Percentiles rank a stretch among this genome's conserved stretches.
Conservation (phyloP, 2,329 filamentous ascomycete species). For the Botryotinia convoluta region DNA sequence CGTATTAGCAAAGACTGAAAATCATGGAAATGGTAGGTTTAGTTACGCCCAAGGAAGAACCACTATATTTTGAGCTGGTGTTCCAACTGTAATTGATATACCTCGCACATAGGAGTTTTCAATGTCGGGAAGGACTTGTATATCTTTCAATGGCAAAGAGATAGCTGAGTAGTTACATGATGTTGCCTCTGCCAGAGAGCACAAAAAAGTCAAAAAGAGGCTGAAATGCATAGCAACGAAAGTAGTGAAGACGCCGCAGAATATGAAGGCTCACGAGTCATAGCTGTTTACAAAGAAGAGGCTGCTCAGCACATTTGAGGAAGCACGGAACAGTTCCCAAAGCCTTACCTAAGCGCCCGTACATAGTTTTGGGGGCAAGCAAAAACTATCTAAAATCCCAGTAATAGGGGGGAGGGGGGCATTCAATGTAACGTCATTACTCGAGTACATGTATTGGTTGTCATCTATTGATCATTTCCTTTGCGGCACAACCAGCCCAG, state of each 20-base stretch:
- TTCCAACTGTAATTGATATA: background rate
- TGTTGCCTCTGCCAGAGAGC: background rate
- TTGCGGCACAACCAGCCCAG: background rate
- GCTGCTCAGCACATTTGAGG: background rate
- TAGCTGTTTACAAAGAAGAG: background rate
- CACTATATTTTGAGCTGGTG: conserved; percentile 8
- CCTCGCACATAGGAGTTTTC: background rate
- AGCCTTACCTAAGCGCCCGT: background rate
- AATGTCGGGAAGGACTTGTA: conserved; percentile 3
- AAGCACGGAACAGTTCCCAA: background rate
- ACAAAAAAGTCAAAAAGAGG: background rate
- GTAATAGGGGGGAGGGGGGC: background rate
- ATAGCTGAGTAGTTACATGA: conserved; percentile 8
- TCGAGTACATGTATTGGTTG: background rate
- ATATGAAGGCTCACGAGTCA: background rate
- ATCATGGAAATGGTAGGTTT: background rate
- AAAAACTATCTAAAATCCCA: background rate
- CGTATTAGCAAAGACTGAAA: background rate
- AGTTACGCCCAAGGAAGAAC: conserved; percentile 11
- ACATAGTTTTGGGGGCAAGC: background rate
- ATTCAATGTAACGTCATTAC: background rate
- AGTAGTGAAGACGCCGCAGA: background rate
- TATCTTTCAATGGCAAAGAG: background rate
- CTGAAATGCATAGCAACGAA: background rate
- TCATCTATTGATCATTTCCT: background rate